A percentile compares a stretch with the other conserved stretches of the same genome.
These are phyloP conservation scores for Prosopis cineraria DNA, from an alignment of 306 rosid genomes.

Conservation along the genomic window DNA sequence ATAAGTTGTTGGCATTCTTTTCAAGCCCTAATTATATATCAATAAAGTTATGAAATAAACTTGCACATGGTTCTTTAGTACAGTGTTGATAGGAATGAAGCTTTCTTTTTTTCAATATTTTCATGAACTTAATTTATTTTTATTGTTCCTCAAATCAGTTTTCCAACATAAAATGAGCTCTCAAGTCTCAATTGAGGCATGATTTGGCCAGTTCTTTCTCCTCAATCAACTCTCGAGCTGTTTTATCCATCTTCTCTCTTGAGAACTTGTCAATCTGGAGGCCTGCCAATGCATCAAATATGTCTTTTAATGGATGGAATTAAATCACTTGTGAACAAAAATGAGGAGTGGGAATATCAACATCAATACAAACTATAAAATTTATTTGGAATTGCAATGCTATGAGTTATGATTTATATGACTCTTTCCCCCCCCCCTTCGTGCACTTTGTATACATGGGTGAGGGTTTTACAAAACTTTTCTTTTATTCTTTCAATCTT, in stretches of 20 bases:
- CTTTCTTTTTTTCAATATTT: neutral
- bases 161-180: neutral
- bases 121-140: neutral
- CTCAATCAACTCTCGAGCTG: constrained; percentile 78
- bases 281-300: constrained; percentile 47
- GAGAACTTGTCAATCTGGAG: constrained; percentile 76
- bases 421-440: no score
- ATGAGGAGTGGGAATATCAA: no score
- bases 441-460: no score
- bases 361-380: no score
- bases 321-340: neutral
- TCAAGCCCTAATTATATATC: no score
- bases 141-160: neutral
- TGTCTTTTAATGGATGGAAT: neutral
- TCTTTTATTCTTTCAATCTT: no score
- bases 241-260: constrained; percentile 73
- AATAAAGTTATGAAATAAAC: no score
- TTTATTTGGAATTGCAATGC: no score
- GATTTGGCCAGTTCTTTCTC: constrained; percentile 72
- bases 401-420: no score
- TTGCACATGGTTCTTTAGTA: neutral
- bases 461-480: no score
- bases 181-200: constrained; percentile 53
- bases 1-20: no score
- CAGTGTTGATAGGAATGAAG: neutral